A percentile compares a stretch with the other conserved stretches of the same genome.
Conservation (phyloP, 805 yeast genomes). For the Trichomonascus vanleenenianus region DNA sequence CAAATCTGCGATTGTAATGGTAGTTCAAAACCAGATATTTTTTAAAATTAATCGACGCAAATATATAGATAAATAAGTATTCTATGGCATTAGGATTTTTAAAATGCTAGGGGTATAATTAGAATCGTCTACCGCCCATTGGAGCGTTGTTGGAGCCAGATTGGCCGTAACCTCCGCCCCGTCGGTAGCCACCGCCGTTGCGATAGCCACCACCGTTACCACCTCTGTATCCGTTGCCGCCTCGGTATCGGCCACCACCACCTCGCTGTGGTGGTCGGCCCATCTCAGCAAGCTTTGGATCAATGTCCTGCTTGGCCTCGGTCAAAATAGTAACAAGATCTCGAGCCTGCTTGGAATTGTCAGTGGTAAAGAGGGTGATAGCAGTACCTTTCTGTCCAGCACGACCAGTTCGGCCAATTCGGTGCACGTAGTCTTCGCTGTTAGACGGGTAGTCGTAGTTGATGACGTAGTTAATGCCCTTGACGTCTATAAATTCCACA, state of each 20-base stretch:
- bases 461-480: conserved; percentile 89
- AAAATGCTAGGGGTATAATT: conserved; percentile 7
- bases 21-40: too few relatives aligned
- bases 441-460: conserved; percentile 98
- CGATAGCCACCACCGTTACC: conserved; percentile 32
- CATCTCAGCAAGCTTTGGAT: conserved; percentile 68
- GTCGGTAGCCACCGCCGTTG: conserved; percentile 21
- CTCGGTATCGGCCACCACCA: conserved; percentile 40
- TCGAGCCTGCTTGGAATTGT: conserved; percentile 80
- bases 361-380: conserved; percentile 85
- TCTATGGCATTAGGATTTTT: too few relatives aligned
- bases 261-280: conserved; percentile 71
- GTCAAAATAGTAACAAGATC: conserved; percentile 82
- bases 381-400: conserved; percentile 97
- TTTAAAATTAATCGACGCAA: background rate
- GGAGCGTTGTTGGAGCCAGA: conserved; percentile 37
- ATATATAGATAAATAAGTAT: background rate
- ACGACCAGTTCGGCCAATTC: conserved; percentile 99
- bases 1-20: too few relatives aligned
- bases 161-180: conserved; percentile 9
- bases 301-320: conserved; percentile 91
- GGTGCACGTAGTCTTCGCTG: conserved; percentile 96
- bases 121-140: conserved; percentile 31
- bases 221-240: conserved; percentile 36
- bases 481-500: conserved; percentile 61